Base-by-base conservation (phyloP, 179 eudicot species). In the Corrigiola litoralis region DNA sequence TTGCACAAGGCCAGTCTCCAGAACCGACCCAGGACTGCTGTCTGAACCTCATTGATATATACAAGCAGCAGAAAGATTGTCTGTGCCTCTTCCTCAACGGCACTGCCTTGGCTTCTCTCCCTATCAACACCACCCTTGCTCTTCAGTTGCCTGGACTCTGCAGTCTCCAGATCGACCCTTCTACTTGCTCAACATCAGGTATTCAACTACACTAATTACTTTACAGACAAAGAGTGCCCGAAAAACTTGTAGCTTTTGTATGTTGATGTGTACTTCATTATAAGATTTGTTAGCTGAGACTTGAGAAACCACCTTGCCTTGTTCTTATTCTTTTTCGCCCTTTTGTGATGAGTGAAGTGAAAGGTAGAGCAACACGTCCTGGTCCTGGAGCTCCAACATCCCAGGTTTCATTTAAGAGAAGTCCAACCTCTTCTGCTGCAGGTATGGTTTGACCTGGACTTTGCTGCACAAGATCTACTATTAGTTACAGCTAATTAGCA, bases 1-100 rank as follows among this genome's bases (percentile, higher is more conserved):
- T 80, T 42, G 95, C 84, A 46, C 90, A 86, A 63, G 97, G 90
- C 57, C 60, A 66, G 45, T 65, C 70, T 34, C 62, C 86, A 2
- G 53, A 33, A 0, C 95, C 96, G 1, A 71, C 69, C 11, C 77
- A 37, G 71, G 46, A 69, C 28, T 91, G 97, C 69, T 91, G 97
- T 44, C 67, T 76, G 52, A 77, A 68, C 79, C 75, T 88, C 17
- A 66, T 28, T 34, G 74, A 68, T 27, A 75, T 83, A 17, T 79
- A 86, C 62, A 55, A 24, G 53, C 79, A 80, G 51, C 75, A 83
- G 60, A 84, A 79, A 1, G 45, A 28, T n/a, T 91, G 97, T 64
- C 72, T 91, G 4, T 88, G 97, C 73, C 76, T 86, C 2, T 72
- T 91, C 73, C 86, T 86, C 3, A 80, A 85, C 47, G 83, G 79